Evolutionary conservation across 1,284 basidiomycete genomes (phyloP), one percentile per base, ranked within the genome.

Genomic region (Melampsora americana): DNA sequence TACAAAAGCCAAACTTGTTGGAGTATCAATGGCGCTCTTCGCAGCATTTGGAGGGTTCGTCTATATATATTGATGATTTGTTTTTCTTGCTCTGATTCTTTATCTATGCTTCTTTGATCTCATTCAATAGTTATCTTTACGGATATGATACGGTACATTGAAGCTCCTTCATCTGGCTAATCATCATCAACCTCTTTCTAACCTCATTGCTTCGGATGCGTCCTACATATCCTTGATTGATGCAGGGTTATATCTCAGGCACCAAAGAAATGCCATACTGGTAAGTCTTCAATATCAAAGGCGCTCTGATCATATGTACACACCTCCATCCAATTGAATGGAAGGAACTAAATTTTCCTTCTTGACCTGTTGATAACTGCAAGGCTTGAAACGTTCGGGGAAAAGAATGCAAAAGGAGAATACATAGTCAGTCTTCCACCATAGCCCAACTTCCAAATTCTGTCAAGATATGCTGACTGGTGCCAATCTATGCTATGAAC

Each of bases 31-130:
- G 73, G 73, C 66, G 2, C 18, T 76, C n/a, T 76, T 76, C 68
- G 73, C 73, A 2, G 73, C 73, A 30, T 76, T 76, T 48, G 73
- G 73, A 68, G 73, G 73, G 66, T 68, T 35, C 9, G 66, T 76
- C 65, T 18, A 23, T 69, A 23, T 23, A 56, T 56, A n/a, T 23
- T 30, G 5, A 32, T 18, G 14, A 42, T 32, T n/a, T n/a, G 23
- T 46, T 35, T 16, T 7, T 53, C 26, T 26, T 18, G 26, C 35
- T 44, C 16, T 28, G 46, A n/a, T n/a, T 72, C 65, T 53, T 65
- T 46, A 18, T 18, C 60, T 39, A 18, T 62, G 11, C 23, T 35
- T 62, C 6, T 62, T 35, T 11, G 60, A 35, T 62, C 11, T 62
- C 60, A 28, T 30, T 23, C 18, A 4, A 68, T 50, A 76, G 66